phyloP scores from a whole-genome alignment of 2,329 filamentous ascomycete genomes.

The Talaromyces funiculosus region DNA sequence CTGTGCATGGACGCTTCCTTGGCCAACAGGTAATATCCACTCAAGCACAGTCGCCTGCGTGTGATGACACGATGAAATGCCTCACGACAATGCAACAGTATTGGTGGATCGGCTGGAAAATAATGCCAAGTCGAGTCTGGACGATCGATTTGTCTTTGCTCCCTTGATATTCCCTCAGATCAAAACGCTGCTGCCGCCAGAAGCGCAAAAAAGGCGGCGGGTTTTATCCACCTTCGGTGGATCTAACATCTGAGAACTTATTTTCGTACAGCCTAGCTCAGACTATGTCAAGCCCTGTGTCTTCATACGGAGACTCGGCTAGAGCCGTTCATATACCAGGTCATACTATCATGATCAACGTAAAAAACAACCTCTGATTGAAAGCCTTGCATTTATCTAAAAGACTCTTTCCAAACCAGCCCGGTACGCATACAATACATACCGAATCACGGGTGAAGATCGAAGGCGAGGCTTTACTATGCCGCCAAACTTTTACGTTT shows the following conservation, averaged over 20 bases:
- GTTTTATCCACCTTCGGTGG: not conserved
- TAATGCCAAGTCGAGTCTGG: not conserved
- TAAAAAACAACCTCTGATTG: not conserved
- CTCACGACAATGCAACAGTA: not conserved
- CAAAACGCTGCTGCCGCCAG: not conserved
- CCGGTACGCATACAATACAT: not conserved
- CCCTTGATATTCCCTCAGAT: not conserved
- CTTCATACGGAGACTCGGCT: no score
- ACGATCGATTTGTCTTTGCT: not conserved
- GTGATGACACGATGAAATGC: not conserved
- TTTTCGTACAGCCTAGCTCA: not conserved
- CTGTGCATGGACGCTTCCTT: not conserved
- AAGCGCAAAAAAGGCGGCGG: not conserved
- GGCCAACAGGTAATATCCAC: not conserved
- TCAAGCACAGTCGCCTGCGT: not conserved
- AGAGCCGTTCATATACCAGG: not conserved
- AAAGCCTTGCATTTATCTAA: not conserved
- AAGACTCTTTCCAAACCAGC: not conserved
- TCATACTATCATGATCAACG: not conserved
- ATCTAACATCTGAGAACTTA: not conserved
- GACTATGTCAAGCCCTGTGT: not conserved
- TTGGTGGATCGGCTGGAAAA: not conserved
- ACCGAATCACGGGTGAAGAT: not conserved
- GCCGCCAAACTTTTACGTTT: not conserved
- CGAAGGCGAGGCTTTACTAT: not conserved